Conservation (phyloP, 1,284 basidiomycete genomes). For the Cutaneotrichosporon cavernicola region DNA sequence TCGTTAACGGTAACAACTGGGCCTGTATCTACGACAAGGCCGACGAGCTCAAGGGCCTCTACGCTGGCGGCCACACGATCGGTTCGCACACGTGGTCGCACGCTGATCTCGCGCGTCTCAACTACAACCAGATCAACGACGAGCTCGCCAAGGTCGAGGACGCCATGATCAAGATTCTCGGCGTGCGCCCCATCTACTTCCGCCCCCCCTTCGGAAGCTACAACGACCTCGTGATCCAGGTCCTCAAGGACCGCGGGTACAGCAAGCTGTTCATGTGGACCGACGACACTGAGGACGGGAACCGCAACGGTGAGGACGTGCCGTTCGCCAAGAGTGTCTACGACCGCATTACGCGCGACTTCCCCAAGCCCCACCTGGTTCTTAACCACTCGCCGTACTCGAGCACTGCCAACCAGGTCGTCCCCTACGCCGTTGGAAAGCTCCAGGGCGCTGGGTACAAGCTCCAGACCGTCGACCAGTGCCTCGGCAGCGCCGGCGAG, state of each 20-base stretch:
- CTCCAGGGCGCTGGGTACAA: conserved; percentile 45
- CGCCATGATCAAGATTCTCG: conserved; percentile 59
- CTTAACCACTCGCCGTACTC: conserved; percentile 41
- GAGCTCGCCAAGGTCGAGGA: conserved; percentile 57
- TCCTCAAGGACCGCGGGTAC: conserved; percentile 54
- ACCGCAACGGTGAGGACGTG: conserved; percentile 38
- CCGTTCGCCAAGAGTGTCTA: conserved; percentile 33
- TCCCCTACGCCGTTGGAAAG: conserved; percentile 39
- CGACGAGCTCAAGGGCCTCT: conserved; percentile 19
- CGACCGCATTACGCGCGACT: conserved; percentile 33
- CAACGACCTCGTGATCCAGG: conserved; percentile 58
- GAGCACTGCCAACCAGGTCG: conserved; percentile 35
- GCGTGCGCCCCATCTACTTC: conserved; percentile 57
- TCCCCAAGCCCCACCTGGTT: conserved; percentile 41
- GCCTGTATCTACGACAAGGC: conserved; percentile 58
- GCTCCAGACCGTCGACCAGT: conserved; percentile 49
- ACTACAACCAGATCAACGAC: conserved; percentile 49
- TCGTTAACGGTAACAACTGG: conserved; percentile 55
- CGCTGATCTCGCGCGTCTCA: conserved; percentile 55
- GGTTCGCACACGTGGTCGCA: conserved; percentile 63
- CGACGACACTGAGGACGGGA: conserved; percentile 42
- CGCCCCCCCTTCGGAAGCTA: conserved; percentile 57
- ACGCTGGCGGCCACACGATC: conserved; percentile 55
- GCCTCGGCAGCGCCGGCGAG: conserved; percentile 45
- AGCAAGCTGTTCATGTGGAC: conserved; percentile 52